Percentiles rank a stretch among this genome's conserved stretches.
Conservation (phyloP, 148 eudicot species). For the Talinum fruticosum region DNA sequence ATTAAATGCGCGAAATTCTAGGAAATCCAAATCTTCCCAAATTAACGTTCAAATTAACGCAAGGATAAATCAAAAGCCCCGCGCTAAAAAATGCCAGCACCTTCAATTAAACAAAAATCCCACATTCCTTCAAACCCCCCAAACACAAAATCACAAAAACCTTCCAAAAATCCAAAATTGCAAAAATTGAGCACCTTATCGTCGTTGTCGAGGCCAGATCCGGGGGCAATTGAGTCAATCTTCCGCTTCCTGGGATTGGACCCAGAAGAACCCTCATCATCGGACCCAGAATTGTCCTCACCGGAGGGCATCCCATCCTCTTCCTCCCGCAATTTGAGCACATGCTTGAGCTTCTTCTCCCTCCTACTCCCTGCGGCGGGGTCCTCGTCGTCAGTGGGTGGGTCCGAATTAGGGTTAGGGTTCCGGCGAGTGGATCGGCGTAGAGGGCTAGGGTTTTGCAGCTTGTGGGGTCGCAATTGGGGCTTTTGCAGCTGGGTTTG, state of each 20-base stretch:
- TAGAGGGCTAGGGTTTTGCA: constrained; percentile 23
- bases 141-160: background rate
- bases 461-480: background rate
- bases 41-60: constrained; percentile 10
- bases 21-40: constrained; percentile 19
- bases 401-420: constrained; percentile 36
- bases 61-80: background rate
- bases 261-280: constrained; percentile 4
- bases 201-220: constrained; percentile 32
- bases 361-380: constrained; percentile 9
- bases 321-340: constrained; percentile 20
- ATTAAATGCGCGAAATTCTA: constrained; percentile 31
- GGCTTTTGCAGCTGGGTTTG: background rate
- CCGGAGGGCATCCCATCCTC: constrained; percentile 14
- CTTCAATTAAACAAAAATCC: background rate
- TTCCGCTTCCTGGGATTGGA: constrained; percentile 32
- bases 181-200: constrained; percentile 27
- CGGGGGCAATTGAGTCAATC: constrained; percentile 31
- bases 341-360: constrained; percentile 34
- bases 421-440: constrained; percentile 52
- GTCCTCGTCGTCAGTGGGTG: constrained; percentile 24
- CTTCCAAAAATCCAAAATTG: background rate
- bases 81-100: background rate
- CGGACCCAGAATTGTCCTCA: constrained; percentile 24
- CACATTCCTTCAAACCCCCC: background rate